Conservation (phyloP, 768 basidiomycete genomes). For the Sporobolomyces pararoseus region DNA sequence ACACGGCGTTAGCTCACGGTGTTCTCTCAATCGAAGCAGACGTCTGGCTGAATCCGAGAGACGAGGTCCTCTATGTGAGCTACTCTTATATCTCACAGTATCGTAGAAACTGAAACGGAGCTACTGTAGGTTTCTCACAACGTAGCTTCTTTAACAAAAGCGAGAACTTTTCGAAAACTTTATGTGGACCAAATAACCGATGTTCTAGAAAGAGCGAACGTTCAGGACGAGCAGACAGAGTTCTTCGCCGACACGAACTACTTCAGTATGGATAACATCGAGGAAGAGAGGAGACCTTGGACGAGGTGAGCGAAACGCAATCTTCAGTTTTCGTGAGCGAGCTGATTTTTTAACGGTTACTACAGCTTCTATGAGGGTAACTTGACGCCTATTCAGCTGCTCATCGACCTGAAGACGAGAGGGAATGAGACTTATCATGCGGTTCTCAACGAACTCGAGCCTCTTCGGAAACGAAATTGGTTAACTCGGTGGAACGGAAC, state of each 20-base stretch:
- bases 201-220: conserved; percentile 27
- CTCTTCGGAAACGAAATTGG: conserved; percentile 19
- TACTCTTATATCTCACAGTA: too few relatives aligned
- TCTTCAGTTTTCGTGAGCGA: neutral
- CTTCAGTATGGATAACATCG: conserved; percentile 11
- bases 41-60: conserved; percentile 38
- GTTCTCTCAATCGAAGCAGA: conserved; percentile 35
- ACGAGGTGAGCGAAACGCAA: neutral
- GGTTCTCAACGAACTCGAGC: conserved; percentile 21
- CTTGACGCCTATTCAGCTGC: conserved; percentile 27
- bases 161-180: conserved; percentile 26
- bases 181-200: conserved; percentile 34
- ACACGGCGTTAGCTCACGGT: conserved; percentile 35
- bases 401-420: conserved; percentile 36
- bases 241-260: conserved; percentile 33
- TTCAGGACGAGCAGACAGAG: conserved; percentile 5
- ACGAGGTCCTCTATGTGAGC: conserved; percentile 33
- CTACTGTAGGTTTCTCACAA: conserved; percentile 32
- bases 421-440: conserved; percentile 35
- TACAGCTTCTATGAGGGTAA: conserved; percentile 33
- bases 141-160: conserved; percentile 25
- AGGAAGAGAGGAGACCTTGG: conserved; percentile 28
- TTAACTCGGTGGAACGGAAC: conserved; percentile 33
- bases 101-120: too few relatives aligned
- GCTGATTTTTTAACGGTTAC: neutral